These are phyloP conservation scores for Xylaria sp. DNA, from an alignment of 495 filamentous ascomycete species.

Conservation along the genomic window DNA sequence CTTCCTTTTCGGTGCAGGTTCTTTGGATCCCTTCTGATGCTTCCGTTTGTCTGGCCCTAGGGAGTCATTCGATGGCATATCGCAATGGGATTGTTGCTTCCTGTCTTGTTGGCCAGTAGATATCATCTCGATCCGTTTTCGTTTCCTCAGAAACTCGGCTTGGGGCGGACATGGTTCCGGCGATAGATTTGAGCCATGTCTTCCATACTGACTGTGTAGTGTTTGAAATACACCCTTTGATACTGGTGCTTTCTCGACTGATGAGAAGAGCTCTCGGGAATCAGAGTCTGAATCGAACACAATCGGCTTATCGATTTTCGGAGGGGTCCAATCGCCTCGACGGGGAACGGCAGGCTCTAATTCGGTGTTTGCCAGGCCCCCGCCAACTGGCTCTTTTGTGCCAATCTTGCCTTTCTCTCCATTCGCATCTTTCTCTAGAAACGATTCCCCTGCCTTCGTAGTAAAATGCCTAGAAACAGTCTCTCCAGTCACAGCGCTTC, in stretches of 20 bases:
- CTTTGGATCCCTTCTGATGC: conserved; percentile 52
- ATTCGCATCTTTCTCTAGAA: conserved; percentile 6
- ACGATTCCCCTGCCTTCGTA: conserved; percentile 25
- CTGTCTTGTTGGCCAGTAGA: conserved; percentile 34
- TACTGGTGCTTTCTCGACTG: conserved; percentile 16
- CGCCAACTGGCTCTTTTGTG: conserved; percentile 24
- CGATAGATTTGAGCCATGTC: conserved; percentile 28
- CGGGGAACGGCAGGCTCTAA: conserved; percentile 57
- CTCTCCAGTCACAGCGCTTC: conserved; percentile 34
- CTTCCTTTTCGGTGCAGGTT: conserved; percentile 67
- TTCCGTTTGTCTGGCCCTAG: conserved; percentile 40
- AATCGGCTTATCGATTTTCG: conserved; percentile 41
- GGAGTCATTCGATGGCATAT: conserved; percentile 21
- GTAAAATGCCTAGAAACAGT: conserved; percentile 49
- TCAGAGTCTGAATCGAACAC: conserved; percentile 35
- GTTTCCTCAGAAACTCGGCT: conserved; percentile 51
- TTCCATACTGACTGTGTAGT: conserved; percentile 43
- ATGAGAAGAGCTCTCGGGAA: conserved; percentile 38
- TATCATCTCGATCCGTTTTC: conserved; percentile 58
- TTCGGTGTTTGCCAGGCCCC: conserved; percentile 36
- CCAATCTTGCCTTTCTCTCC: neutral
- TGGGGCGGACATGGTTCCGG: neutral
- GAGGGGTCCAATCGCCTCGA: conserved; percentile 66
- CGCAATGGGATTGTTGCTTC: neutral
- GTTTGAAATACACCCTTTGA: conserved; percentile 42